These are phyloP conservation scores for Hyaloscypha bicolor DNA, from an alignment of 495 filamentous ascomycete species.

Conservation along the genomic window DNA sequence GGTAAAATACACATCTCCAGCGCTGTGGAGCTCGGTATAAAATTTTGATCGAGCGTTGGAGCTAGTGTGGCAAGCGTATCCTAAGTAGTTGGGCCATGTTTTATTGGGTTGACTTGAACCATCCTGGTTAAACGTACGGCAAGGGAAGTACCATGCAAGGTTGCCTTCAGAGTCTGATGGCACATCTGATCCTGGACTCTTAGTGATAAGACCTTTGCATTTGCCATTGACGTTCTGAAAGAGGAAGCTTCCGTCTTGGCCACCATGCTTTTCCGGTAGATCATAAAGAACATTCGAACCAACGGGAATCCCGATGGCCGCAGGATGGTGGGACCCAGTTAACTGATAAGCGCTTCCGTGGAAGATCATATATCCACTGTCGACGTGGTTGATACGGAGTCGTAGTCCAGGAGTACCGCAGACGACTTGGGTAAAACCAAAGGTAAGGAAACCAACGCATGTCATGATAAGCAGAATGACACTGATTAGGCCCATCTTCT, in stretches of 20 bases:
- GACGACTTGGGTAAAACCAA: constrained; percentile 90
- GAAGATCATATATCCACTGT: constrained; percentile 88
- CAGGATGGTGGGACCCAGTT: constrained; percentile 68
- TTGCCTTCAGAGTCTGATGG: constrained; percentile 73
- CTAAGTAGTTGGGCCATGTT: constrained; percentile 73
- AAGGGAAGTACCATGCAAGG: constrained; percentile 97
- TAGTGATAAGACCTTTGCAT: constrained; percentile 89
- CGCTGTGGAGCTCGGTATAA: constrained; percentile 58
- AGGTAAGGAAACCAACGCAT: constrained; percentile 94
- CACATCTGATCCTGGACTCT: constrained; percentile 69
- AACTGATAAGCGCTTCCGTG: constrained; percentile 90
- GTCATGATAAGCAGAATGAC: constrained; percentile 86
- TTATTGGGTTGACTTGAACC: constrained; percentile 77
- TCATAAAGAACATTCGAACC: constrained; percentile 84
- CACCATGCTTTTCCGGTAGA: constrained; percentile 75
- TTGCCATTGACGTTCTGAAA: constrained; percentile 99
- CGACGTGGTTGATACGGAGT: constrained; percentile 80
- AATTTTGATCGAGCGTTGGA: constrained; percentile 66
- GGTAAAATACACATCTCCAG: constrained; percentile 86
- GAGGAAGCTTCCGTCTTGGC: constrained; percentile 90
- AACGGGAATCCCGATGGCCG: constrained; percentile 74
- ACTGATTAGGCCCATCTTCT: constrained; percentile 97
- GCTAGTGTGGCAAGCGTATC: constrained; percentile 91
- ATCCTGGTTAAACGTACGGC: constrained; percentile 88
- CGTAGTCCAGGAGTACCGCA: constrained; percentile 70